These are phyloP conservation scores for Myxozyma lipomycoides DNA, from an alignment of 805 yeast genomes.

Conservation along the genomic window DNA sequence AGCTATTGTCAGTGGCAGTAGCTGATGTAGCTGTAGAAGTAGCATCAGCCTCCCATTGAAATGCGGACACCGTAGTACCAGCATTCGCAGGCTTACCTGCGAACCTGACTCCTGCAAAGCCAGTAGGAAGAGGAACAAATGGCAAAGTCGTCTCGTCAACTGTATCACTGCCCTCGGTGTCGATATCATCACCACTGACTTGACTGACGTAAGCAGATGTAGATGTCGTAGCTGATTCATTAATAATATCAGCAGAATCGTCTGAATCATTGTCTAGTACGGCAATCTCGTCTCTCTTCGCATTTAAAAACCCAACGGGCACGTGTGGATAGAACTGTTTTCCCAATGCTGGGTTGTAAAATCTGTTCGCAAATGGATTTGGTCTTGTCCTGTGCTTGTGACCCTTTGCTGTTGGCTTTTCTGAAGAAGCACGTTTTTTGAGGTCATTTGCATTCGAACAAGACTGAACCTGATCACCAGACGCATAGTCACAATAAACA, in stretches of 20 bases:
- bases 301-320: slow-evolving; percentile 7
- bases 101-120: neutral
- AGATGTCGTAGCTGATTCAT: neutral
- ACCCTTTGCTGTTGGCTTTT: neutral
- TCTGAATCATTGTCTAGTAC: neutral
- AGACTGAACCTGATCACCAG: slow-evolving; percentile 35
- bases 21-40: slow-evolving; percentile 1
- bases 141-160: neutral
- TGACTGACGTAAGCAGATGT: neutral
- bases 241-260: neutral
- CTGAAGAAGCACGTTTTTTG: neutral
- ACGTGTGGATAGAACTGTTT: slow-evolving; percentile 20
- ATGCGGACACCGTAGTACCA: neutral
- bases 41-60: neutral
- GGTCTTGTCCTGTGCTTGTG: slow-evolving; percentile 15
- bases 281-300: slow-evolving; percentile 1
- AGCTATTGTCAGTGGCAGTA: neutral
- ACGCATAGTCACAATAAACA: slow-evolving; percentile 34
- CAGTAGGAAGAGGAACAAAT: neutral
- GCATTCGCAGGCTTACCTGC: slow-evolving; percentile 1
- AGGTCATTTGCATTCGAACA: slow-evolving; percentile 25
- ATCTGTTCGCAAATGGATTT: slow-evolving; percentile 33
- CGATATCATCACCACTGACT: slow-evolving; percentile 2
- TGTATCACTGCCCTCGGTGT: neutral
- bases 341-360: slow-evolving; percentile 16